Evolutionary conservation across 2,329 filamentous ascomycete genomes (phyloP), one percentile per base, ranked within the genome.

Genomic region (Neofusicoccum ribis): DNA sequence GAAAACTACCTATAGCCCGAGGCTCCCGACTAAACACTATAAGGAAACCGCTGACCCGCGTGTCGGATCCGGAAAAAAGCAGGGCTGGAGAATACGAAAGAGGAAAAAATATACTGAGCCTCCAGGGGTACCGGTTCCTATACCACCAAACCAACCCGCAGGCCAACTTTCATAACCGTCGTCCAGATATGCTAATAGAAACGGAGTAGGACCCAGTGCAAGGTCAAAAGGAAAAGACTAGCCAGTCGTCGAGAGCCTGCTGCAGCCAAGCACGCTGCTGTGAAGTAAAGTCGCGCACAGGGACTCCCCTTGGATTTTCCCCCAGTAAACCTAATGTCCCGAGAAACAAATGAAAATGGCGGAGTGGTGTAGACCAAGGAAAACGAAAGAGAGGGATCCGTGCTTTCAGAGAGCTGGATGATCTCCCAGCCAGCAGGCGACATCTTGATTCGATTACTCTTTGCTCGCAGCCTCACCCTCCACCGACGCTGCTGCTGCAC

Each of bases 91-190:
- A 59, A 59, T 17, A 41, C 15, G 15, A 58, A 27, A 12, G 44
- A 60, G 27, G 41, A 36, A 46, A 12, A 14, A 47, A 39, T 34
- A 23, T 47, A 60, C 43, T 44, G 12, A 44, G 20, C 14, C 23
- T 17, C 23, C 43, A 47, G 43, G 54, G 41, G 41, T 46, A 59
- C 54, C 44, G 23, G 41, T 46, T 60, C 56, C 41, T 17, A 47
- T 47, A 60, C 56, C 56, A 17, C 41, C 39, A 59, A 34, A 34
- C 14, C 37, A 46, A 44, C 23, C 54, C 54, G 20, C 23, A 59
- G 56, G 43, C 56, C 56, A 36, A 47, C 56, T 20, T 60, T 60
- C 56, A 37, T 60, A 60, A 60, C 56, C 56, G 56, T 60, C 56
- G 56, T 60, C 56, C 56, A 60, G 31, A 60, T 47, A 60, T 60